A percentile compares a stretch with the other conserved stretches of the same genome.
These are phyloP conservation scores for Gaeumannomyces tritici DNA, from an alignment of 2,329 filamentous ascomycete genomes.

Conservation along the genomic window DNA sequence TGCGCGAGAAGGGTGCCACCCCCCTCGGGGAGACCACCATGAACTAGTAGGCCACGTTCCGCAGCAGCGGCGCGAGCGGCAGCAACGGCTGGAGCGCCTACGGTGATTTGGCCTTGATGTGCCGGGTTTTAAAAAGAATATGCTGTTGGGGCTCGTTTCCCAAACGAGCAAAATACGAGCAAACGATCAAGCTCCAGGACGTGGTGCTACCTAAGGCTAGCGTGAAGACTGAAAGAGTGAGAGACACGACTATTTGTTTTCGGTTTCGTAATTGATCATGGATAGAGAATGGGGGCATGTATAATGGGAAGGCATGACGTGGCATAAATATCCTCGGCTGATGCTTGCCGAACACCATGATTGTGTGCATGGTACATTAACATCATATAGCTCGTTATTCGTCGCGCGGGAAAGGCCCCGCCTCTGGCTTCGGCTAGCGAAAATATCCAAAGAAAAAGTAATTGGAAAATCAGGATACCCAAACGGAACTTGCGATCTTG, in stretches of 20 bases:
- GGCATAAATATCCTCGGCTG: no score
- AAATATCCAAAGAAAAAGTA: no score
- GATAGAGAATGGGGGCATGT: no score
- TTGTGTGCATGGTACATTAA: no score
- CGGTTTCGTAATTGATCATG: neutral
- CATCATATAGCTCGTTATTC: no score
- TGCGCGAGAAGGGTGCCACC: conserved; percentile 50
- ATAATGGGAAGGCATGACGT: no score
- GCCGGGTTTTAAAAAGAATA: conserved; percentile 48
- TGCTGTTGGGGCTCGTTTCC: conserved; percentile 59
- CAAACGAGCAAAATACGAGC: conserved; percentile 62
- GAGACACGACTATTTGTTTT: conserved; percentile 12
- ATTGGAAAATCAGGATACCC: no score
- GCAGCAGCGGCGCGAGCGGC: conserved; percentile 43
- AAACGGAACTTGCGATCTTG: no score
- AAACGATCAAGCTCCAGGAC: conserved; percentile 31
- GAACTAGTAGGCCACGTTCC: conserved; percentile 55
- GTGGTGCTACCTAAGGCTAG: conserved; percentile 18
- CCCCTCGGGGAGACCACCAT: conserved; percentile 59
- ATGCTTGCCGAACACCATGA: no score
- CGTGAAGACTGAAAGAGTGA: conserved; percentile 21
- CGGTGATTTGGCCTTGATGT: no score
- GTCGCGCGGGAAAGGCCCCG: no score
- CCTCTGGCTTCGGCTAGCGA: no score
- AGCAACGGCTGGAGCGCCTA: conserved; percentile 55